Evolutionary conservation across 1,284 basidiomycete genomes (phyloP), one percentile per base, ranked within the genome.

Genomic region (Spongispora temasekensis): DNA sequence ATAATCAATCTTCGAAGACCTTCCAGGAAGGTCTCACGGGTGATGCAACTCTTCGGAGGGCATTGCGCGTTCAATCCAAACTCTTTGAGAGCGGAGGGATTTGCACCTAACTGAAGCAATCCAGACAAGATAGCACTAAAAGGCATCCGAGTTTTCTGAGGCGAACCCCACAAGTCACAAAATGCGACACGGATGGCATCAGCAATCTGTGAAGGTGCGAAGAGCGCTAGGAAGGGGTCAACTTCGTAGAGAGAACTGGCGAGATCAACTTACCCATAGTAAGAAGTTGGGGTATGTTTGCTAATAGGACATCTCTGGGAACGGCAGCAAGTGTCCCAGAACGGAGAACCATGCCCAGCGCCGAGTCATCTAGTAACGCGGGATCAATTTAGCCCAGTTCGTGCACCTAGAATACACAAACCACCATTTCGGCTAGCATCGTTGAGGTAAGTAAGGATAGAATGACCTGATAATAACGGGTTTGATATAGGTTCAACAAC

Each of bases 1-100:
- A 68, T 59, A 21, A 85, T 66, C 34, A 88, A 64, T 19, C 79
- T 78, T 64, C 73, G 73, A 23, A 84, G 60, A 27, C 76, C 65
- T 25, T 68, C 67, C 2, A 71, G 66, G 51, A 78, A 73, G 5
- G 62, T 64, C 51, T 56, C 57, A 31, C 57, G 32, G 40, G 67
- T 51, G 8, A 71, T 32, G 15, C 53, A 15, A 12, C 40, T 56
- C 50, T 54, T 66, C 46, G 23, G 57, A 23, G 17, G 9, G 35
- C 27, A n/a, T 34, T 60, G 57, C 12, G 30, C 53, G 17, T 37
- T 30, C 17, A 64, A 68, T 32, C 70, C 65, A 4, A 65, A 55
- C 34, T 56, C 60, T 42, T 69, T 59, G 23, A 69, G 58, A 40
- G 64, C 32, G 13, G 60, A 61, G 17, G 60, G 60, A 28, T 55